These are phyloP conservation scores for Rubroboletus satanas DNA, from an alignment of 768 basidiomycete species.

Conservation along the genomic window DNA sequence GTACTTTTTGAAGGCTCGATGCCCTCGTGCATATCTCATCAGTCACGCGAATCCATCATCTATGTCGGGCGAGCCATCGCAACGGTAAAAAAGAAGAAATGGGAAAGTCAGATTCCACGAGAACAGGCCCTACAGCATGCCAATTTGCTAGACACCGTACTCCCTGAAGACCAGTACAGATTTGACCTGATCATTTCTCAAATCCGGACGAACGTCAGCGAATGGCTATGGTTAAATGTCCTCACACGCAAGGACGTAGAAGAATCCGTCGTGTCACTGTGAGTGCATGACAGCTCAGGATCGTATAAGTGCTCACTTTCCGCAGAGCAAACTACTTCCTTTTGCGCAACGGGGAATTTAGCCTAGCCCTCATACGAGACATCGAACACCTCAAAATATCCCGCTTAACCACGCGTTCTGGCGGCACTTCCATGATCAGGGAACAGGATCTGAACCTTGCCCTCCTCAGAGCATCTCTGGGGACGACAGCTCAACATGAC, in stretches of 20 bases:
- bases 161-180: constrained; percentile 70
- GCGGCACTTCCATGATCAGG: constrained; percentile 70
- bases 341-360: constrained; percentile 84
- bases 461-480: constrained; percentile 80
- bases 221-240: constrained; percentile 93
- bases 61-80: constrained; percentile 87
- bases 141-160: constrained; percentile 56
- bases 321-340: constrained; percentile 83
- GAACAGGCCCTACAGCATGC: constrained; percentile 64
- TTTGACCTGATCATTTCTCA: constrained; percentile 73
- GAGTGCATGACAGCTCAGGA: constrained; percentile 28
- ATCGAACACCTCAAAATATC: constrained; percentile 80
- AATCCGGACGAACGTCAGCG: constrained; percentile 78
- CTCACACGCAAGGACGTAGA: constrained; percentile 80
- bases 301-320: constrained; percentile 5
- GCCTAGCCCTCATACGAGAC: constrained; percentile 78
- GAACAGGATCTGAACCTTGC: constrained; percentile 90
- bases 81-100: constrained; percentile 74
- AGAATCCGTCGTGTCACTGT: constrained; percentile 83
- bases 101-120: constrained; percentile 74
- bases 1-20: constrained; percentile 60
- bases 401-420: constrained; percentile 65
- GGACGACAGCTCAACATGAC: constrained; percentile 86
- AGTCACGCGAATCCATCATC: constrained; percentile 74
- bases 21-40: constrained; percentile 69